phyloP scores from a whole-genome alignment of 1,284 basidiomycete genomes.

The Caloboletus inedulis region DNA sequence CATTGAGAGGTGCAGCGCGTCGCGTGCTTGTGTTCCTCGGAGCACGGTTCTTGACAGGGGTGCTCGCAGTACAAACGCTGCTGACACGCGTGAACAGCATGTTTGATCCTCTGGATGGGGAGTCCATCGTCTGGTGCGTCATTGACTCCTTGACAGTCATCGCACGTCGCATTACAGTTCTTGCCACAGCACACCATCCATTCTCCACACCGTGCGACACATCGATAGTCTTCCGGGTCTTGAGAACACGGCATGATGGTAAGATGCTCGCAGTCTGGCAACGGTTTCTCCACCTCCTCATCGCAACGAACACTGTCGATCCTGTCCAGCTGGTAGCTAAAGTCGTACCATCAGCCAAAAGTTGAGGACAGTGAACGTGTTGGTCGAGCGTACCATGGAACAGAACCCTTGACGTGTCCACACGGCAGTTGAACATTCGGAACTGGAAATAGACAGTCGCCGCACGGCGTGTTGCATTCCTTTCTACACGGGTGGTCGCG shows the following conservation, averaged over 20 bases:
- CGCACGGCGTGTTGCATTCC: constrained; percentile 53
- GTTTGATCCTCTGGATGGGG: constrained; percentile 34
- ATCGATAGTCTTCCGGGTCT: constrained; percentile 41
- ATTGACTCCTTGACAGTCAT: constrained; percentile 46
- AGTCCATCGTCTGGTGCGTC: not conserved
- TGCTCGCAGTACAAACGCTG: constrained; percentile 58
- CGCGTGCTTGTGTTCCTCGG: constrained; percentile 50
- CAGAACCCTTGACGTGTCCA: constrained; percentile 47
- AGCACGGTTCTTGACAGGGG: constrained; percentile 49
- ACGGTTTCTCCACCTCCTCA: constrained; percentile 41
- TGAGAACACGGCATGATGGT: constrained; percentile 45
- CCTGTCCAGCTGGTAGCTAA: constrained; percentile 47
- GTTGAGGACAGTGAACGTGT: not conserved
- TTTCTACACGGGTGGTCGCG: constrained; percentile 60
- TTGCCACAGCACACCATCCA: constrained; percentile 57
- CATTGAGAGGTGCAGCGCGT: constrained; percentile 46
- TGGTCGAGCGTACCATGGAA: constrained; percentile 50
- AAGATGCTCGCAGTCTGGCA: constrained; percentile 58
- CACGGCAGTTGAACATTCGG: constrained; percentile 56
- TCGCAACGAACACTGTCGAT: constrained; percentile 47
- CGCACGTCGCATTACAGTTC: constrained; percentile 48
- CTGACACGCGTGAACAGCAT: constrained; percentile 51
- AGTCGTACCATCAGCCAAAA: constrained; percentile 4
- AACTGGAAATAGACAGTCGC: constrained; percentile 52
- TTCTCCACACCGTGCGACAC: constrained; percentile 43